These are phyloP conservation scores for Colletotrichum shisoi DNA, from an alignment of 2,329 filamentous ascomycete genomes.

Conservation along the genomic window DNA sequence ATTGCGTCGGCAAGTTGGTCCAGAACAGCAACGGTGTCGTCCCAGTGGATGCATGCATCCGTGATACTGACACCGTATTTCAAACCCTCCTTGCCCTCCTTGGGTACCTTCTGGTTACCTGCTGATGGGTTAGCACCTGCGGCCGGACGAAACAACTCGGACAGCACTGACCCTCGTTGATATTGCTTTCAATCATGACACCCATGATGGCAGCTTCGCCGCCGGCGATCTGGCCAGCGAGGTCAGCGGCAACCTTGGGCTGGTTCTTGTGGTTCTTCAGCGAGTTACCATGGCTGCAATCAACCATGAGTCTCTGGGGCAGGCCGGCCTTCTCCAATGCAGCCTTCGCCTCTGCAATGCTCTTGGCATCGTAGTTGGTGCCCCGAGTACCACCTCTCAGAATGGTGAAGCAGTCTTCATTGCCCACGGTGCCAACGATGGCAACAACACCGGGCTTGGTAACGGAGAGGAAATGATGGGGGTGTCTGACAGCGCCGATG, in stretches of 20 bases:
- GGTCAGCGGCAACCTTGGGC: conserved; percentile 82
- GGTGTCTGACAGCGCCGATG: conserved; percentile 88
- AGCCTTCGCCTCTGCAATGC: conserved; percentile 82
- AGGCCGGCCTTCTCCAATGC: conserved; percentile 78
- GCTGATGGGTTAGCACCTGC: conserved; percentile 43
- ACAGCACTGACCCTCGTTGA: conserved; percentile 78
- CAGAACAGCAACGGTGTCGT: conserved; percentile 83
- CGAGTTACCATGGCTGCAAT: conserved; percentile 97
- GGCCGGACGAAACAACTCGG: not conserved
- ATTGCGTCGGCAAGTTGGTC: conserved; percentile 82
- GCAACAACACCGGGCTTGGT: conserved; percentile 96
- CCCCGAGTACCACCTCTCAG: conserved; percentile 90
- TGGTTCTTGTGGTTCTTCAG: conserved; percentile 97
- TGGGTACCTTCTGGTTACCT: conserved; percentile 90
- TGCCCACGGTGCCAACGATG: conserved; percentile 92
- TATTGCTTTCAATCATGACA: conserved; percentile 98
- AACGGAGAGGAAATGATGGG: conserved; percentile 96
- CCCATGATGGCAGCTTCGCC: conserved; percentile 92
- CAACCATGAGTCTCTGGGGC: conserved; percentile 86
- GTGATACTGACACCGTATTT: conserved; percentile 97
- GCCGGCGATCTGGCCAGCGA: conserved; percentile 84
- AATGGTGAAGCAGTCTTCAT: conserved; percentile 97
- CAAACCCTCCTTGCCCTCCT: conserved; percentile 82
- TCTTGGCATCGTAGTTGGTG: conserved; percentile 89
- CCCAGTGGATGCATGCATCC: conserved; percentile 95